Conservation (phyloP, 1,284 basidiomycete genomes). For the Athelia sp. region DNA sequence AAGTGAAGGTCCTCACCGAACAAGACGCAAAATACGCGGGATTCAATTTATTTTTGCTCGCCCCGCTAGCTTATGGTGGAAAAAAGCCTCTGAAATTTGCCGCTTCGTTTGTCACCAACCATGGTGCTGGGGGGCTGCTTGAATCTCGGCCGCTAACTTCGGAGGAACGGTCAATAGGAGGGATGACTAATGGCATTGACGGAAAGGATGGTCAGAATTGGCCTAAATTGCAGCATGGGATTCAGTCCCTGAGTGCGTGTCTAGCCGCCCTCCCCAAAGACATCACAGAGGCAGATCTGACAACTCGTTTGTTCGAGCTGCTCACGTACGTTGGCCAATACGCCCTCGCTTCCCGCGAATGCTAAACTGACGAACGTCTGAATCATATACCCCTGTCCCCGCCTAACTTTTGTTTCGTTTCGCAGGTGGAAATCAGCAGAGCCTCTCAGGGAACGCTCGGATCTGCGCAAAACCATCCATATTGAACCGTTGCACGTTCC, state of each 20-base stretch:
- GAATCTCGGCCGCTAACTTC: conserved; percentile 43
- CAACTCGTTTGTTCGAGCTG: conserved; percentile 53
- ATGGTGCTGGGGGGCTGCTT: conserved; percentile 57
- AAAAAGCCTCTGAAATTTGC: conserved; percentile 36
- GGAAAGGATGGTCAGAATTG: conserved; percentile 50
- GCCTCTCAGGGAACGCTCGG: conserved; percentile 40
- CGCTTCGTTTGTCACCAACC: conserved; percentile 59
- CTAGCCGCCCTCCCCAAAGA: conserved; percentile 32
- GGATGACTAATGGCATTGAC: conserved; percentile 72
- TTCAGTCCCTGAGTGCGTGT: conserved; percentile 30
- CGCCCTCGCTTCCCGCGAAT: conserved; percentile 4
- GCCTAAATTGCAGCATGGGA: conserved; percentile 68
- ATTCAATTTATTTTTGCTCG: conserved; percentile 70
- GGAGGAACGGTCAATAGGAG: conserved; percentile 46
- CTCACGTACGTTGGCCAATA: conserved; percentile 42
- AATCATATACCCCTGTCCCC: conserved; percentile 15
- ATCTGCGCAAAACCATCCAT: conserved; percentile 58
- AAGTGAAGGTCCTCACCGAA: conserved; percentile 35
- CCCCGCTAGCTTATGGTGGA: conserved; percentile 21
- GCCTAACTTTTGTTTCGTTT: conserved; percentile 20
- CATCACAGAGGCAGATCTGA: conserved; percentile 43
- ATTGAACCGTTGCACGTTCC: conserved; percentile 35
- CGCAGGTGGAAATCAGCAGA: conserved; percentile 44
- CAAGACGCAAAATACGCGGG: conserved; percentile 57
- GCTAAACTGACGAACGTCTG: too few species aligned